A percentile compares a stretch with the other conserved stretches of the same genome.
Conservation (phyloP, 2,329 filamentous ascomycete species). For the Gliomastix tumulicola region DNA sequence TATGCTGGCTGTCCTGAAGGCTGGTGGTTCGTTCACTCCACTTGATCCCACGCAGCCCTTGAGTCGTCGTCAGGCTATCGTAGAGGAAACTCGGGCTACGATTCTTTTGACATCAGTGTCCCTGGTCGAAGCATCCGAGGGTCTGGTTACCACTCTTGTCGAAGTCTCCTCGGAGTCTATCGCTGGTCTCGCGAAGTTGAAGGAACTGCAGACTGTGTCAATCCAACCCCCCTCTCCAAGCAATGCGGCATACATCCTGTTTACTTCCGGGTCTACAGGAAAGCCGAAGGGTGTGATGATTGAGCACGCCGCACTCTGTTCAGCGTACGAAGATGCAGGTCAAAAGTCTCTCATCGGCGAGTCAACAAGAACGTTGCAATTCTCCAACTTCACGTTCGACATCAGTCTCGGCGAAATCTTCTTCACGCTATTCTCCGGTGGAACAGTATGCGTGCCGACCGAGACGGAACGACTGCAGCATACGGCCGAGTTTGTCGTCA, state of each 20-base stretch:
- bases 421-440: conserved; percentile 29
- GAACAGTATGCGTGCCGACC: background rate
- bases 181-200: background rate
- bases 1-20: background rate
- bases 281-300: conserved; percentile 13
- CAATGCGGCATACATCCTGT: conserved; percentile 13
- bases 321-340: no score
- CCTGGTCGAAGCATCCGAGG: no score
- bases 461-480: background rate
- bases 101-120: background rate
- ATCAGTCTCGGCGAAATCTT: conserved; percentile 37
- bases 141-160: background rate
- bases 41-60: background rate
- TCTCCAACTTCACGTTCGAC: conserved; percentile 41
- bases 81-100: background rate
- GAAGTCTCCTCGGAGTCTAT: background rate
- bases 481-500: background rate
- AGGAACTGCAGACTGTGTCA: no score
- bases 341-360: no score
- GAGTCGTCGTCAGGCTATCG: background rate
- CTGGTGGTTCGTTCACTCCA: background rate
- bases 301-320: conserved; percentile 9
- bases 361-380: conserved; percentile 18
- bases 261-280: conserved; percentile 11
- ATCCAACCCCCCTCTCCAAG: background rate